Percentiles rank a stretch among this genome's conserved stretches.
phyloP scores from a whole-genome alignment of 495 filamentous ascomycete species.

The Aspergillus campestris region DNA sequence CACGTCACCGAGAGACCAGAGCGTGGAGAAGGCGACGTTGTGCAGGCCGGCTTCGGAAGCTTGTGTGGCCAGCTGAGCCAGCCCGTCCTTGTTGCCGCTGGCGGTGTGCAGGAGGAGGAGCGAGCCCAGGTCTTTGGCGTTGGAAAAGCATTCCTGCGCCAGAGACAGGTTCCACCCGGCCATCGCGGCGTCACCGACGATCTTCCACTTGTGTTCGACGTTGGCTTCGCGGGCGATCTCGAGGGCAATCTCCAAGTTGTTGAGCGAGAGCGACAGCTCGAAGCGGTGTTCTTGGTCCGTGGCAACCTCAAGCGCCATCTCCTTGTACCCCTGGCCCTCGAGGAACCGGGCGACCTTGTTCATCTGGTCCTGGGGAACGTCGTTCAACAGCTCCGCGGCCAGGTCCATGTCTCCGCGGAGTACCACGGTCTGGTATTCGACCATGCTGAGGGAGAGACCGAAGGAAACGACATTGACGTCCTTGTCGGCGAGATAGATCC shows the following conservation, averaged over 20 bases:
- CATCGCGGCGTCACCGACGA: slow-evolving; percentile 84
- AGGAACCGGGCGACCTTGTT: slow-evolving; percentile 98
- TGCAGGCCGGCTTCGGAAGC: slow-evolving; percentile 70
- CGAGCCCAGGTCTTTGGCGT: slow-evolving; percentile 83
- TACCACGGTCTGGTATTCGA: slow-evolving; percentile 96
- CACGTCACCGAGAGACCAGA: slow-evolving; percentile 81
- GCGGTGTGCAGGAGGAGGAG: slow-evolving; percentile 80
- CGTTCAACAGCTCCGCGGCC: slow-evolving; percentile 72
- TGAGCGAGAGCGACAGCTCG: slow-evolving; percentile 78
- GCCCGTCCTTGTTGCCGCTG: slow-evolving; percentile 64
- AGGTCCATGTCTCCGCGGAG: slow-evolving; percentile 92
- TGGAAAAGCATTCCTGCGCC: slow-evolving; percentile 84
- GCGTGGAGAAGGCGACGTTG: slow-evolving; percentile 85
- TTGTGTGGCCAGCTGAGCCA: slow-evolving; percentile 59
- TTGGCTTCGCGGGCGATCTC: slow-evolving; percentile 76
- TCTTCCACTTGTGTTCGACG: slow-evolving; percentile 96
- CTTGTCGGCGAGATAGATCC: slow-evolving; percentile 91
- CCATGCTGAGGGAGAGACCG: slow-evolving; percentile 82
- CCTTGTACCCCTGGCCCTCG: slow-evolving; percentile 94
- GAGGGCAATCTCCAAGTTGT: slow-evolving; percentile 74
- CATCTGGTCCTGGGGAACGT: slow-evolving; percentile 81
- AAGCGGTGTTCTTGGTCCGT: slow-evolving; percentile 96
- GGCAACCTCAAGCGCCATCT: slow-evolving; percentile 89
- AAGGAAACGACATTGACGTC: slow-evolving; percentile 89
- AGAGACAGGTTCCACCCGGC: slow-evolving; percentile 76